Base-by-base conservation (phyloP, 768 basidiomycete genomes). In the Pulveroboletus sp. region DNA sequence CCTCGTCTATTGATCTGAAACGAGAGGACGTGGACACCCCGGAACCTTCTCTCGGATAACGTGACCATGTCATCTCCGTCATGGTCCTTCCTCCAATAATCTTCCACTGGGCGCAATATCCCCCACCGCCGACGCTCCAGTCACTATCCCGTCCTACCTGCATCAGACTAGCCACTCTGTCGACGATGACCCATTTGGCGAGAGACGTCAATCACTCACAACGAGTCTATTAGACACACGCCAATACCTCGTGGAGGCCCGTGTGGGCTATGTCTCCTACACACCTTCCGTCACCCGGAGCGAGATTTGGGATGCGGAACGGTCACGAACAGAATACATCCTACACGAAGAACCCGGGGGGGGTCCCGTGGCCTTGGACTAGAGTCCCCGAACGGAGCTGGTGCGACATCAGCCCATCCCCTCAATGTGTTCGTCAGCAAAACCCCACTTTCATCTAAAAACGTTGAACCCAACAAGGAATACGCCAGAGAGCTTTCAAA, bases 141-240 rank as follows among this genome's bases (percentile, higher is more conserved):
- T 1, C 27, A 28, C 8, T 8, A 28, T 28, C 6, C 8, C 27
- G 8, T 54, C 53, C 21, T 54, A 55, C 17, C 32, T 55, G n/a
- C 41, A 47, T 15, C 53, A 54, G 31, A 39, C 54, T 41, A 54
- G 51, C 18, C 37, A 55, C 28, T 38, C 41, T 8, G 37, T 31
- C 27, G 45, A 47, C 11, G 53, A 55, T 26, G 51, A 55, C n/a
- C 53, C 51, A 9, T 55, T 55, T 27, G 32, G 40, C 31, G 45
- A n/a, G 11, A 40, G 24, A 39, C 51, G 41, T 1, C 52, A 31
- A n/a, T 43, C 5, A 32, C 4, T 21, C 30, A 49, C 53, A 15
- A 24, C 43, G 7, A 49, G 42, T 24, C 27, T 41, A 9, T 41
- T 53, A 13, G 43, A 44, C 1, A 43, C 46, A 24, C 54, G 53